phyloP scores from a whole-genome alignment of 1,284 basidiomycete genomes.

The Leccinum subrobustum region DNA sequence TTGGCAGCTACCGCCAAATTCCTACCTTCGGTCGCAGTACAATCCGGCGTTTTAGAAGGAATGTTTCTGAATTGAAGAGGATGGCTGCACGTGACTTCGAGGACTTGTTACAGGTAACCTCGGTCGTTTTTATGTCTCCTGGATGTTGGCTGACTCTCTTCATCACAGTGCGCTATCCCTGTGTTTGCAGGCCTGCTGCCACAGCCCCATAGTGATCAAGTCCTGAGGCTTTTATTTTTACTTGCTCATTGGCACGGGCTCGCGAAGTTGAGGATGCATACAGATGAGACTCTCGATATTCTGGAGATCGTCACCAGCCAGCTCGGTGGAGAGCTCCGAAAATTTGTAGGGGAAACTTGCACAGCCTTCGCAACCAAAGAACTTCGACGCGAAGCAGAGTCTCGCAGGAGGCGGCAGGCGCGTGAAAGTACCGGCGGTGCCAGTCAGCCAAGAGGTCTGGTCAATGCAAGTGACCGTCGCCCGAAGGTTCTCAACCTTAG shows the following conservation, averaged over 20 bases:
- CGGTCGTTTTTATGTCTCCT: too few species aligned
- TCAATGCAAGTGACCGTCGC: not conserved
- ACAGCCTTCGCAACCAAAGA: not conserved
- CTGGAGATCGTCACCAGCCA: not conserved
- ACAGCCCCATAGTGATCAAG: not conserved
- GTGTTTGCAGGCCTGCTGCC: not conserved
- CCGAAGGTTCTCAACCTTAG: not conserved
- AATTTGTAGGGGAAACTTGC: not conserved
- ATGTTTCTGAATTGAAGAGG: too few species aligned
- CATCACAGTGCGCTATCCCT: not conserved
- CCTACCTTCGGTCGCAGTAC: not conserved
- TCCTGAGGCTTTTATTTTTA: not conserved
- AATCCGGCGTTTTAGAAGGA: too few species aligned
- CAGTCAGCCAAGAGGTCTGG: not conserved
- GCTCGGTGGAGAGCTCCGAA: not conserved
- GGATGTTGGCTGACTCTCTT: not conserved
- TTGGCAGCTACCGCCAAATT: not conserved
- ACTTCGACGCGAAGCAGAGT: not conserved
- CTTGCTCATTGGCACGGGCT: not conserved
- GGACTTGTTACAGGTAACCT: too few species aligned
- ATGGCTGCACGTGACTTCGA: too few species aligned
- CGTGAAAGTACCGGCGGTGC: not conserved
- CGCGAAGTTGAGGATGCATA: not conserved
- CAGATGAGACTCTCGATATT: not conserved
- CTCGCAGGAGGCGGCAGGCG: not conserved